Conservation (phyloP, 768 basidiomycete genomes). For the Suillus placidus region DNA sequence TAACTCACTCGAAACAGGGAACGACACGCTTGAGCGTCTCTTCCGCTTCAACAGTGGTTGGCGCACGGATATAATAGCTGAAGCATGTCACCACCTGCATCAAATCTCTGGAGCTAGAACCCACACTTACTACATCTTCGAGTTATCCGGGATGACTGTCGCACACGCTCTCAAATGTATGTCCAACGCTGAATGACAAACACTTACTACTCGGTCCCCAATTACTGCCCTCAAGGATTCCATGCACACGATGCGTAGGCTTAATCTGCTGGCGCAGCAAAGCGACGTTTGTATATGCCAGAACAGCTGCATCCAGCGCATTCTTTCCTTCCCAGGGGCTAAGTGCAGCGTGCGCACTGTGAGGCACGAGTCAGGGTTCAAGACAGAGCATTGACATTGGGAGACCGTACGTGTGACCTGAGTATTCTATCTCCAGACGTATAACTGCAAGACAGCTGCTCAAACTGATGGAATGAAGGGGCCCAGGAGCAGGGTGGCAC, state of each 20-base stretch:
- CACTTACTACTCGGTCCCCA: conserved; percentile 72
- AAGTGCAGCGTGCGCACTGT: conserved; percentile 74
- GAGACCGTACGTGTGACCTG: conserved; percentile 65
- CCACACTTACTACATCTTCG: conserved; percentile 61
- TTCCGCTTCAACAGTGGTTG: conserved; percentile 61
- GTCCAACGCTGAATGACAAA: background rate
- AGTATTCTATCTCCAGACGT: conserved; percentile 62
- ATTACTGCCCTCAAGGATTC: conserved; percentile 73
- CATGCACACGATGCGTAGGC: conserved; percentile 79
- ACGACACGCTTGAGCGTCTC: conserved; percentile 60
- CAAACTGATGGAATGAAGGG: conserved; percentile 66
- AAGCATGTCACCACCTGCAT: background rate
- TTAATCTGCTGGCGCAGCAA: conserved; percentile 80
- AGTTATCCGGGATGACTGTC: conserved; percentile 81
- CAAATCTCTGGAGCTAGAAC: background rate
- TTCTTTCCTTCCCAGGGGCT: conserved; percentile 88
- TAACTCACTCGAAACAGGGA: conserved; percentile 71
- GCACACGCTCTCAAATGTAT: conserved; percentile 4
- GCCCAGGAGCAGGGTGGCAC: conserved; percentile 85
- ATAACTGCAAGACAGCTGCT: conserved; percentile 66
- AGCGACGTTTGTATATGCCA: conserved; percentile 79
- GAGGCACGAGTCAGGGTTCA: background rate
- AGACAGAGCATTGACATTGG: background rate
- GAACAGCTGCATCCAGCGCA: conserved; percentile 84
- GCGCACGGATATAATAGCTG: conserved; percentile 76